Evolutionary conservation across 805 yeast species (phyloP).

Genomic region (Saccharomycopsis malanga): DNA sequence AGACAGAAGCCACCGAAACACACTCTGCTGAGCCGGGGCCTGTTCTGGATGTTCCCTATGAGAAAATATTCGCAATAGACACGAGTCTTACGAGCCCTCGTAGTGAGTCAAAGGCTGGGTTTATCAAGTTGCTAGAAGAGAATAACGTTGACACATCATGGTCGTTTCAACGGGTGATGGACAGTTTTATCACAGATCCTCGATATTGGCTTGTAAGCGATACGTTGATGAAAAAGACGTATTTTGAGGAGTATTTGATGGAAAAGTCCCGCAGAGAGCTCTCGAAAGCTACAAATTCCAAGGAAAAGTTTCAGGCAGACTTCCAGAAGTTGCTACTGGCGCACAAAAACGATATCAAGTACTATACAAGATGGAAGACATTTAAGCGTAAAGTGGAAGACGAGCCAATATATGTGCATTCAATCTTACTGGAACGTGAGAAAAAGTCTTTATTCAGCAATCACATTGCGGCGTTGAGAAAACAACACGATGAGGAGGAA

Average conservation of each 20-base stretch:
- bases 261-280: constrained; percentile 45
- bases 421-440: constrained; percentile 51
- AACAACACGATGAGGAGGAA: constrained; percentile 25
- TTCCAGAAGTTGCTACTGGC: constrained; percentile 41
- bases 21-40: too few relatives aligned
- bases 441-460: constrained; percentile 48
- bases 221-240: constrained; percentile 48
- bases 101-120: constrained; percentile 32
- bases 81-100: constrained; percentile 23
- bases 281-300: constrained; percentile 43
- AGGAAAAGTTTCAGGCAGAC: constrained; percentile 49
- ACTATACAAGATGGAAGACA: constrained; percentile 60
- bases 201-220: constrained; percentile 64
- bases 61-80: background rate
- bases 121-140: constrained; percentile 45
- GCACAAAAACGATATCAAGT: constrained; percentile 36
- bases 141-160: constrained; percentile 62
- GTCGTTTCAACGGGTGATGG: constrained; percentile 65
- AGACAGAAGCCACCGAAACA: background rate
- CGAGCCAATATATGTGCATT: constrained; percentile 59
- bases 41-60: background rate
- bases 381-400: constrained; percentile 46
- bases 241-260: constrained; percentile 60
- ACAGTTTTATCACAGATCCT: constrained; percentile 47
- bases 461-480: constrained; percentile 37